Evolutionary conservation across 305 asterid species (phyloP).

Genomic region (Fraxinus dipetala): DNA sequence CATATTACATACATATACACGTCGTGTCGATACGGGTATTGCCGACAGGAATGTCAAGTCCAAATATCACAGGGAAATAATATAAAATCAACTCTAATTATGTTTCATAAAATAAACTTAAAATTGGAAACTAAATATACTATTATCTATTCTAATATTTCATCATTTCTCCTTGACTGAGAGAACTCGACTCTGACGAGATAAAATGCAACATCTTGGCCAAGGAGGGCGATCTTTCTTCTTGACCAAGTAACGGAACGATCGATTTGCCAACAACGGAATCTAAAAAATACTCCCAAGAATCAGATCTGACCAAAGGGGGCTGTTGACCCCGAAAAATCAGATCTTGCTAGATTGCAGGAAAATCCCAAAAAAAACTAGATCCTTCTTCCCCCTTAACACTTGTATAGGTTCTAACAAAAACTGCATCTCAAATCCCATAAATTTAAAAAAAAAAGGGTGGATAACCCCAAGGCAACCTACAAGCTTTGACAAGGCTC

Average conservation of each 20-base stretch:
- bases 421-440: neutral
- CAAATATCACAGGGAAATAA: too few species aligned
- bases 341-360: neutral
- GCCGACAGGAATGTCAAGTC: neutral
- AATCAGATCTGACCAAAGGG: neutral
- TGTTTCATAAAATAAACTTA: neutral
- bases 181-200: neutral
- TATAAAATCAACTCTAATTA: neutral
- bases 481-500: neutral
- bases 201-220: neutral
- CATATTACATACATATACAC: neutral
- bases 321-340: neutral
- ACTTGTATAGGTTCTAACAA: neutral
- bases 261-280: neutral
- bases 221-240: neutral
- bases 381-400: neutral
- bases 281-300: neutral
- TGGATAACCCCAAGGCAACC: neutral
- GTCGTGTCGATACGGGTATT: neutral
- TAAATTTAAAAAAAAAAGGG: neutral
- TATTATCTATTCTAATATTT: neutral
- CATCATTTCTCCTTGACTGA: neutral
- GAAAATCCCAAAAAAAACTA: neutral
- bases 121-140: neutral
- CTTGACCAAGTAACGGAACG: neutral